phyloP scores from a whole-genome alignment of 2,329 filamentous ascomycete species.

The Neopestalotiopsis sp. region DNA sequence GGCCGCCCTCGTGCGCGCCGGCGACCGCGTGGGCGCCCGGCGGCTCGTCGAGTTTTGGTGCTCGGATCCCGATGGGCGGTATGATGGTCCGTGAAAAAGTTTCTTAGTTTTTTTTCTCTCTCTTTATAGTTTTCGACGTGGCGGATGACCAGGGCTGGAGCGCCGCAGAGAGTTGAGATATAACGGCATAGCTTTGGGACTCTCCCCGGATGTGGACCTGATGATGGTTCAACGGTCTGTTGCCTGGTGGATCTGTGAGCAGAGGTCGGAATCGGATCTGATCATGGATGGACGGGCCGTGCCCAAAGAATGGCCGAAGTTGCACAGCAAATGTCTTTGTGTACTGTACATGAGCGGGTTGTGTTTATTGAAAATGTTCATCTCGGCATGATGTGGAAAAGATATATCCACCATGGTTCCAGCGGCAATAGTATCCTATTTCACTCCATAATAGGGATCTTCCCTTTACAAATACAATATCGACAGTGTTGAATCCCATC shows the following conservation, averaged over 20 bases:
- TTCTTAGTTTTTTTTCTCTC: too few relatives aligned
- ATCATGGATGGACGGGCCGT: too few relatives aligned
- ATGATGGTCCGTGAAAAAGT: conserved; percentile 37
- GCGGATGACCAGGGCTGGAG: too few relatives aligned
- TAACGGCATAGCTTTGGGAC: too few relatives aligned
- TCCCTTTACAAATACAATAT: background rate
- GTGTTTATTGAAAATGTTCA: background rate
- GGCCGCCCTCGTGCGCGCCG: conserved; percentile 71
- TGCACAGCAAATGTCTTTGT: background rate
- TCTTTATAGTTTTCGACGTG: too few relatives aligned
- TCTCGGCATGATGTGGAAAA: background rate
- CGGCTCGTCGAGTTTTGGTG: conserved; percentile 77
- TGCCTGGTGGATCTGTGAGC: background rate
- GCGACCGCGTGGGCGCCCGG: conserved; percentile 72
- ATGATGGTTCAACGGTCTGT: too few relatives aligned
- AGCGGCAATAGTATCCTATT: background rate
- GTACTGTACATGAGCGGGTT: too few relatives aligned
- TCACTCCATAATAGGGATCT: background rate
- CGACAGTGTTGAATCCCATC: too few relatives aligned
- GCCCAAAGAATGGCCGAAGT: background rate
- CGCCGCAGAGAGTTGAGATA: too few relatives aligned
- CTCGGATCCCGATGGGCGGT: conserved; percentile 52
- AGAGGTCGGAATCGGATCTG: background rate
- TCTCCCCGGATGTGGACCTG: too few relatives aligned
- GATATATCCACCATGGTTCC: background rate